Evolutionary conservation across 768 basidiomycete genomes (phyloP).

Genomic region (Suillus paluster): DNA sequence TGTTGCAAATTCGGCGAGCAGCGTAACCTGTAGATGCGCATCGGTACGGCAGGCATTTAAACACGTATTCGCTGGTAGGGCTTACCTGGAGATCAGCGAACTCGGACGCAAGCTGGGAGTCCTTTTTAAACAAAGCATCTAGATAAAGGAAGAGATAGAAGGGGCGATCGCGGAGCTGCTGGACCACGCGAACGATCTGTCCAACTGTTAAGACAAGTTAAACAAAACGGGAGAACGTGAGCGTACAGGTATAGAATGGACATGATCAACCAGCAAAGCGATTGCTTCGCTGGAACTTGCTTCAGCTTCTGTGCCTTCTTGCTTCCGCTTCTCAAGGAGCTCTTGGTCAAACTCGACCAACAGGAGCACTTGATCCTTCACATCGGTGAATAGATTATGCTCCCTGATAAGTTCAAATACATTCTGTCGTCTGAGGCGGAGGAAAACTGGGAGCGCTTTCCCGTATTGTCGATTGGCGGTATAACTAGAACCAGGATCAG

Average conservation of each 20-base stretch:
- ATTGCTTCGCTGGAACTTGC: conserved; percentile 76
- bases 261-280: conserved; percentile 86
- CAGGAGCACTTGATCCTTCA: conserved; percentile 90
- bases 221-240: background rate
- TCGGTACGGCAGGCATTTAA: background rate
- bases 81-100: conserved; percentile 88
- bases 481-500: conserved; percentile 55
- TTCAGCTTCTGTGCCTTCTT: conserved; percentile 43
- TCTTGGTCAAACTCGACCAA: conserved; percentile 96
- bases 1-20: conserved; percentile 89
- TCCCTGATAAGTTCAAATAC: conserved; percentile 96
- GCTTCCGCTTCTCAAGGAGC: conserved; percentile 62
- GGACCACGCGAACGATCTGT: conserved; percentile 86
- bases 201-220: conserved; percentile 3
- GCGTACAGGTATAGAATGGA: conserved; percentile 92
- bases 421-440: conserved; percentile 83
- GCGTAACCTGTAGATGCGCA: conserved; percentile 60
- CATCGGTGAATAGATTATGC: conserved; percentile 91
- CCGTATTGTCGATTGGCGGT: conserved; percentile 89
- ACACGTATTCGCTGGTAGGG: background rate
- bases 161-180: conserved; percentile 77
- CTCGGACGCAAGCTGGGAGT: conserved; percentile 75
- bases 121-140: conserved; percentile 87
- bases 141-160: conserved; percentile 92
- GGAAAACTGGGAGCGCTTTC: conserved; percentile 89